phyloP scores from a whole-genome alignment of 2,329 filamentous ascomycete species.

The Microcera coccophila region DNA sequence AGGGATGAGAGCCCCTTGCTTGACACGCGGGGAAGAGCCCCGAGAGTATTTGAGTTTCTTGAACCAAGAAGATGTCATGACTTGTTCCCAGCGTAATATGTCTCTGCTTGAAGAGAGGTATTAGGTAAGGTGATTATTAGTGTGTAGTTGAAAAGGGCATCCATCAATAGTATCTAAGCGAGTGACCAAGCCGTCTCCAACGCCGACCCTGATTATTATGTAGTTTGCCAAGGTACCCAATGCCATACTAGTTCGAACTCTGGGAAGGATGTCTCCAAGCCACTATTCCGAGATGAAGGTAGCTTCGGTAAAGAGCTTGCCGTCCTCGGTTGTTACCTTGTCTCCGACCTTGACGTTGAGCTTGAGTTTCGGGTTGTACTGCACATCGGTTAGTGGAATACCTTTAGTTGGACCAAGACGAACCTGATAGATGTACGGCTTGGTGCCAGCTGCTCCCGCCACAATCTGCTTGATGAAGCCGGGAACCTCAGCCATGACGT shows the following conservation, averaged over 20 bases:
- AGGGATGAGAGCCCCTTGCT: neutral
- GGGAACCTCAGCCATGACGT: conserved; percentile 95
- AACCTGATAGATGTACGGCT: conserved; percentile 97
- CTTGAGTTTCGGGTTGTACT: conserved; percentile 69
- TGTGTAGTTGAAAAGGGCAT: neutral
- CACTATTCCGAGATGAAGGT: conserved; percentile 79
- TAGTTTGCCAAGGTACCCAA: conserved; percentile 29
- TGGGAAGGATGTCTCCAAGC: conserved; percentile 6
- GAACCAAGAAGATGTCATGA: conserved; percentile 2
- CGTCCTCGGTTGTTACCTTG: conserved; percentile 72
- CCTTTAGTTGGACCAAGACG: conserved; percentile 23
- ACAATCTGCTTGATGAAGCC: conserved; percentile 94
- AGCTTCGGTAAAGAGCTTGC: conserved; percentile 78
- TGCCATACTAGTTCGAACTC: conserved; percentile 19
- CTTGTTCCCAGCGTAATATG: neutral
- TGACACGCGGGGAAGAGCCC: neutral
- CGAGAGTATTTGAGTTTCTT: too few relatives aligned
- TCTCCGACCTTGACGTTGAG: conserved; percentile 85
- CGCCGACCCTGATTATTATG: conserved; percentile 28
- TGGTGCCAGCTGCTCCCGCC: conserved; percentile 80
- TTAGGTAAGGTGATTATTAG: neutral
- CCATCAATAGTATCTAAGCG: conserved; percentile 20
- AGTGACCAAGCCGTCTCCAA: conserved; percentile 31
- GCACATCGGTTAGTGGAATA: conserved; percentile 7
- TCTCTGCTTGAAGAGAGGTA: neutral